A percentile compares a stretch with the other conserved stretches of the same genome.
Evolutionary conservation across 1,284 basidiomycete genomes (phyloP).

Genomic region (Tilletiaria anomala): DNA sequence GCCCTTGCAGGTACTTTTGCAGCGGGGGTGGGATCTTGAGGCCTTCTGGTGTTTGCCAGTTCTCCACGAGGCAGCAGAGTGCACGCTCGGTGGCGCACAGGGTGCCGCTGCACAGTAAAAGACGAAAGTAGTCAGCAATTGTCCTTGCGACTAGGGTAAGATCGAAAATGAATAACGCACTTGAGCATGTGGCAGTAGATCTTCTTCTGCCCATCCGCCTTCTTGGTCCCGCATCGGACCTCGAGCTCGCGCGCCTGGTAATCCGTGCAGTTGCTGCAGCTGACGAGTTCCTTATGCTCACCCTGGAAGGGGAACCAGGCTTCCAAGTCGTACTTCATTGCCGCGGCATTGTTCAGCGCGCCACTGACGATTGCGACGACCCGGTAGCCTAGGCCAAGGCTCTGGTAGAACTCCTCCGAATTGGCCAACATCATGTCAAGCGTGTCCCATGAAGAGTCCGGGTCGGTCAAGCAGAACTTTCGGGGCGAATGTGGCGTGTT

Average conservation of each 20-base stretch:
- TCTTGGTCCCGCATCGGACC: slow-evolving; percentile 36
- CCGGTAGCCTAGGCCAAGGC: slow-evolving; percentile 74
- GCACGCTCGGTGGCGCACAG: slow-evolving; percentile 92
- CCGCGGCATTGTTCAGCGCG: slow-evolving; percentile 86
- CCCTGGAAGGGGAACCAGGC: slow-evolving; percentile 99
- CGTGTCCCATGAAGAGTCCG: slow-evolving; percentile 70
- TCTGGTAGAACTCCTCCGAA: slow-evolving; percentile 90
- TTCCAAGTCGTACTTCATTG: slow-evolving; percentile 94
- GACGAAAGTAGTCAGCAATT: no score
- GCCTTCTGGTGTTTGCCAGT: slow-evolving; percentile 92
- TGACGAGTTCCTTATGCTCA: slow-evolving; percentile 68
- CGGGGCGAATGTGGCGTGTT: slow-evolving; percentile 20
- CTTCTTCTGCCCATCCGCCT: slow-evolving; percentile 37
- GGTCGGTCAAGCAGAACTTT: slow-evolving; percentile 83
- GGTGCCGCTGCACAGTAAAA: slow-evolving; percentile 72
- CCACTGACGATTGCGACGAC: slow-evolving; percentile 93
- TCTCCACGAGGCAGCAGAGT: slow-evolving; percentile 93
- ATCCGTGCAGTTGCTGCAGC: slow-evolving; percentile 43
- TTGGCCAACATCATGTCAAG: slow-evolving; percentile 79
- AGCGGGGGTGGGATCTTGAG: slow-evolving; percentile 74
- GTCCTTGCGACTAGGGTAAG: no score
- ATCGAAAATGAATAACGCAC: slow-evolving; percentile 1
- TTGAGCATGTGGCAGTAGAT: slow-evolving; percentile 38
- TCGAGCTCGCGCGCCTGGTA: slow-evolving; percentile 40
- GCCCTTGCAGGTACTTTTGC: slow-evolving; percentile 87